These are phyloP conservation scores for Oxytropis ochrocephala DNA, from an alignment of 306 rosid species.

Conservation along the genomic window DNA sequence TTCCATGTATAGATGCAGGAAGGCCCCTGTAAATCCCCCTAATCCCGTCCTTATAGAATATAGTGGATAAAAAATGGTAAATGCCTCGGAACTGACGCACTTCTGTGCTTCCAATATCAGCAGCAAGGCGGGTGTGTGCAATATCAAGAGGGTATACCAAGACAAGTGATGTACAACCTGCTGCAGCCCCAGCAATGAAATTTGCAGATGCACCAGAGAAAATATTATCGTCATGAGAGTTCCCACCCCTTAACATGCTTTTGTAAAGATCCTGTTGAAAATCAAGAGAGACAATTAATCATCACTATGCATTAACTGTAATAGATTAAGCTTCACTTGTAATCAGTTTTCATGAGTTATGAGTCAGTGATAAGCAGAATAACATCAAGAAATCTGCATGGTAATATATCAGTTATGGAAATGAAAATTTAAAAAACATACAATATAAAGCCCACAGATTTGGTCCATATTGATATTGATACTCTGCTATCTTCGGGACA, in stretches of 20 bases:
- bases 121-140: slow-evolving; percentile 96
- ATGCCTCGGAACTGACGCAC: slow-evolving; percentile 82
- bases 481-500: slow-evolving; percentile 4
- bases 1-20: slow-evolving; percentile 93
- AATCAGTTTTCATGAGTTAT: not conserved
- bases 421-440: not conserved
- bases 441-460: not conserved
- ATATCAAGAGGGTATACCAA: slow-evolving; percentile 89
- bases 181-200: slow-evolving; percentile 83
- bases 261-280: slow-evolving; percentile 74
- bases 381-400: not conserved
- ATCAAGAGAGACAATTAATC: not conserved
- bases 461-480: not conserved
- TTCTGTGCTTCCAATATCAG: slow-evolving; percentile 72
- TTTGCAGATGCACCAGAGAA: slow-evolving; percentile 75
- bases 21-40: slow-evolving; percentile 83
- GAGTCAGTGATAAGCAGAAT: not conserved
- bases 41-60: slow-evolving; percentile 55
- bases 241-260: slow-evolving; percentile 58
- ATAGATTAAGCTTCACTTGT: not conserved
- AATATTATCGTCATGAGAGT: slow-evolving; percentile 29
- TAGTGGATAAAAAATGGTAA: slow-evolving; percentile 71
- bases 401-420: not conserved
- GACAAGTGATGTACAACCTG: slow-evolving; percentile 80
- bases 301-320: not conserved